A percentile compares a stretch with the other conserved stretches of the same genome.
phyloP scores from a whole-genome alignment of 306 rosid species.

The Fagus sylvatica region DNA sequence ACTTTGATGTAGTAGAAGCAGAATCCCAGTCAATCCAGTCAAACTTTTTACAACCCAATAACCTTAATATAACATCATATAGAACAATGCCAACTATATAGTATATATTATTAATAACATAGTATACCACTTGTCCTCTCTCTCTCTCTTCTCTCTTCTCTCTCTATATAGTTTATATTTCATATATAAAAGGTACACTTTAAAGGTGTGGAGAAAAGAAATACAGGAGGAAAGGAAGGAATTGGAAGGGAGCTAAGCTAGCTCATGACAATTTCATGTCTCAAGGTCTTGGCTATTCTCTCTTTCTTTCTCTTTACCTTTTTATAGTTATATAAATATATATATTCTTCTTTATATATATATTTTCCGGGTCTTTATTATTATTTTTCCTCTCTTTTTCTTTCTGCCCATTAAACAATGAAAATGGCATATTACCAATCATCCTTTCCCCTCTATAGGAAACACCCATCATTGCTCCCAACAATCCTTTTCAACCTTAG shows the following conservation, averaged over 20 bases:
- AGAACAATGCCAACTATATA: slow-evolving; percentile 1
- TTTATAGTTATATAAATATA: not conserved
- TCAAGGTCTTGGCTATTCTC: not conserved
- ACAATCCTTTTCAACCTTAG: slow-evolving; percentile 97
- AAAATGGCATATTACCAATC: slow-evolving; percentile 97
- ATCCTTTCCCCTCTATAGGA: slow-evolving; percentile 97
- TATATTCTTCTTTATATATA: not conserved
- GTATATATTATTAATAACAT: slow-evolving; percentile 12
- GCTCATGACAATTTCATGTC: slow-evolving; percentile 26
- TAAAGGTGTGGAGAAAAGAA: slow-evolving; percentile 33
- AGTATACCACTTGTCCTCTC: slow-evolving; percentile 30
- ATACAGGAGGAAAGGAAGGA: slow-evolving; percentile 23
- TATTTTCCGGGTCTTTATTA: not conserved
- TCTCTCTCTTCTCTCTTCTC: slow-evolving; percentile 6
- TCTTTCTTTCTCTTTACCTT: not conserved
- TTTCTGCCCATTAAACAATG: slow-evolving; percentile 81
- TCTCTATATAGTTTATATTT: not conserved
- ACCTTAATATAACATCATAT: slow-evolving; percentile 33
- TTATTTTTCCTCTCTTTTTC: slow-evolving; percentile 18
- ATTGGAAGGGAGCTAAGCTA: slow-evolving; percentile 43
- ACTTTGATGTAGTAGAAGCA: slow-evolving; percentile 1
- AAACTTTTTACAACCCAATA: slow-evolving; percentile 50
- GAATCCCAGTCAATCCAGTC: slow-evolving; percentile 43
- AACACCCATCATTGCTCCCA: slow-evolving; percentile 99
- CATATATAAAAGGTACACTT: slow-evolving; percentile 26